Base-by-base conservation (phyloP, 1,284 basidiomycete species). In the Ceratobasidium sp. region DNA sequence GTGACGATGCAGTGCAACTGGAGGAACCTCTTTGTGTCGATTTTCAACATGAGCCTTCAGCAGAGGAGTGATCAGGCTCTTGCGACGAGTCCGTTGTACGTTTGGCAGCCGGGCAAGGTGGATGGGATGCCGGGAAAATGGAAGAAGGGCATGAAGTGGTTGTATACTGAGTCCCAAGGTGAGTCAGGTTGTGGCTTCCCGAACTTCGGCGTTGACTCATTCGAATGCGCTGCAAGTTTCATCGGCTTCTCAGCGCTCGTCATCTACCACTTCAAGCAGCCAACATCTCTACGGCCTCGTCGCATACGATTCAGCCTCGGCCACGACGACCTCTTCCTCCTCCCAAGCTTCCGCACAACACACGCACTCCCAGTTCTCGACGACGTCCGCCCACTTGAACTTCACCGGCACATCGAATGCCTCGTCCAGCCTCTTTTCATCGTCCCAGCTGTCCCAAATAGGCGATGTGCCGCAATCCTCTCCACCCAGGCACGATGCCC, bases 261-360 rank as follows among this genome's bases (percentile, higher is more conserved):
- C 54, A 16, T 70, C 66, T 18, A 70, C 66, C 1, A 52, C 64
- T 1, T 70, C 66, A 8, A 70, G 66, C 54, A 70, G 66, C 43
- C 66, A 70, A 49, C 66, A 70, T n/a, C 52, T 70, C 35, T 70
- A 70, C 41, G 66, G 66, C 9, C 66, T 70, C 41, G 66, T 70
- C 44, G 66, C 66, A 1, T 70, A 70, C 35, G 66, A 70, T 21
- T 70, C 66, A 7, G 66, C 54, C 4, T 70, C 66, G 21, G 63
- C 46, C 28, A 50, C 63, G 16, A 54, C 52, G 23, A 57, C 66
- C 28, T 23, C 35, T 7, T 50, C 63, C 21, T 49, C 47, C 8
- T 50, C 50, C 3, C 41, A 35, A 32, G 28, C 41, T 5, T 41
- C 57, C 9, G 43, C 54, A 21, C 38, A 28, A 9, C 55, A 38